Base-by-base conservation (phyloP, 2,329 filamentous ascomycete genomes). In the Monosporascus sp. region DNA sequence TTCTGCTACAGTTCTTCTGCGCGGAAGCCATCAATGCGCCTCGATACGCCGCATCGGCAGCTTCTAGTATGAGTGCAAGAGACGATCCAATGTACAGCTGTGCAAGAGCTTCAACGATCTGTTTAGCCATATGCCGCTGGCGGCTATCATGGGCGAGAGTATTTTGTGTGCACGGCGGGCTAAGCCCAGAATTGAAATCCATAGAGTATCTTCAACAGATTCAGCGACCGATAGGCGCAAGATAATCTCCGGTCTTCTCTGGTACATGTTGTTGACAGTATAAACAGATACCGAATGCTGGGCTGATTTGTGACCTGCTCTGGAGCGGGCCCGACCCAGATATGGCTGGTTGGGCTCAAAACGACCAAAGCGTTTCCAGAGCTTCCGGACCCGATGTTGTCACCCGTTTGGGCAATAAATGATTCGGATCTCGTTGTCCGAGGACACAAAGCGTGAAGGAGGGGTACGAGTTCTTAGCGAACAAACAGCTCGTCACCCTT, bases 31-130 rank as follows among this genome's bases (percentile, higher is more conserved):
- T 80, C 94, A 99, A 75, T 97, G 94, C 76, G 94, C 94, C 54
- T 96, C 90, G 50, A 96, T 97, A 80, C 97, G 96, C 79, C 90
- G 94, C 69, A 96, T 97, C 74, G 97, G 97, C 73, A 94, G 94
- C 55, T 97, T 97, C 80, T 97, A 97, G 80, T 94, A 97, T 69
- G 93, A 97, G 76, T 99, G 94, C 86, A 99, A 99, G 81, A 88
- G 94, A 70, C 83, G 93, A 64, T 97, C 96, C 79, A 97, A 97
- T 76, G 96, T 97, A 80, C 97, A 97, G 83, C 82, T 97, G 57
- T 97, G 94, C 94, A 99, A 97, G 83, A 97, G 93, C 1, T 97
- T 97, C 72, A 97, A 91, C 59, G 93, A 97, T 73, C 97, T 91
- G 82, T 99, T 99, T 84, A 99, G 97, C 81, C 96, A 91, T 77